Evolutionary conservation across 257 asterid genomes (phyloP), one percentile per base, ranked within the genome.

Genomic region (Fraxinus anomala): DNA sequence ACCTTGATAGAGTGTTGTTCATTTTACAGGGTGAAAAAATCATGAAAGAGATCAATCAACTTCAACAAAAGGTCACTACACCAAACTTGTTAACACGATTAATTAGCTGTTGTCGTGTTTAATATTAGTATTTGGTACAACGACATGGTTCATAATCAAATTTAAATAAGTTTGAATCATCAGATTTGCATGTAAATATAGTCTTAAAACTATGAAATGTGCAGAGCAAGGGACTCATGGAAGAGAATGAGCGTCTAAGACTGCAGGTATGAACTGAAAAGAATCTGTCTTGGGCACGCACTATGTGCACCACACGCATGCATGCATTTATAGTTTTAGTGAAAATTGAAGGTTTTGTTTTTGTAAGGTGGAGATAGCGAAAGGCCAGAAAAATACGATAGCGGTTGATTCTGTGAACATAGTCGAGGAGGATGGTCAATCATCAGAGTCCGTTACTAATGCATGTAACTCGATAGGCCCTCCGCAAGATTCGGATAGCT

Each of bases 181-280:
- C 28, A 59, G 13, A n/a, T 21, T 59, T 54, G 9, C 65, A 42
- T 42, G 49, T 42, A 42, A 42, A 42, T 42, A 42, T 54, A 1
- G 65, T 17, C 65, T 19, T 54, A 0, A 21, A 59, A 59, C 9
- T 59, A 21, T 59, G 31, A 56, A 75, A 65, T 49, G 6, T 68
- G 76, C 87, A 94, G 98, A 94, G 91, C 68, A 79, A 83, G 86
- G 86, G 81, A 80, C 91, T 94, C 71, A 80, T 89, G 91, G 92
- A 88, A 78, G 97, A 90, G 79, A 94, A 92, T 36, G 87, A 85
- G 47, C 83, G 80, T 40, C 80, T 94, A 37, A 88, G 70, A 85
- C 88, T 83, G 47, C 93, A 85, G 92, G 97, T 92, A 81, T 54
- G 78, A 11, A 40, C 10, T 63, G 0, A 40, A 40, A 12, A 21